Evolutionary conservation across 2,329 filamentous ascomycete species (phyloP).

Genomic region (Paecilomyces fulvus): DNA sequence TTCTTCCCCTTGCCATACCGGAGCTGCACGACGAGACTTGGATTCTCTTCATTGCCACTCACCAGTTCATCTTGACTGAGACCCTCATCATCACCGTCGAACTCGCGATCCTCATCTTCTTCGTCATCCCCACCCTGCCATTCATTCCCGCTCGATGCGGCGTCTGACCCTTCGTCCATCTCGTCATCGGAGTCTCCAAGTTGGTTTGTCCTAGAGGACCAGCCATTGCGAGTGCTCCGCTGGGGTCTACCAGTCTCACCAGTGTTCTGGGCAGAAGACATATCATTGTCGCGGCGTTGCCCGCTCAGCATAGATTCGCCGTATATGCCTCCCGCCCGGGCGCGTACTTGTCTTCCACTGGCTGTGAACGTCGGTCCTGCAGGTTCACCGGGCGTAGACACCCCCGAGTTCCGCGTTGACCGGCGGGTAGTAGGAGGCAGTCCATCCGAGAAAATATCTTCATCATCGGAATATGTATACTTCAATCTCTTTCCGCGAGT

Average conservation of each 20-base stretch:
- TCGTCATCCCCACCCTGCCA: conserved; percentile 61
- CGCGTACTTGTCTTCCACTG: conserved; percentile 72
- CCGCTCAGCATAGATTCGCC: conserved; percentile 49
- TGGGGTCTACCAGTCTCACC: conserved; percentile 31
- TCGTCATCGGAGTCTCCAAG: conserved; percentile 46
- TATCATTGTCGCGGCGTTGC: conserved; percentile 39
- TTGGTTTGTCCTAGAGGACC: background rate
- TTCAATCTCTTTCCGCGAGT: conserved; percentile 93
- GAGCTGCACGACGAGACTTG: conserved; percentile 68
- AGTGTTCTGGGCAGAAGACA: conserved; percentile 37
- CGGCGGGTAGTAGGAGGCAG: conserved; percentile 53
- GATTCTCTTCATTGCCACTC: conserved; percentile 41
- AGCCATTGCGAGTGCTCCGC: conserved; percentile 22
- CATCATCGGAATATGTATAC: conserved; percentile 91
- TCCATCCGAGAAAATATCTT: conserved; percentile 58
- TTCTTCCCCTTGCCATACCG: conserved; percentile 30
- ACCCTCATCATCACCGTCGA: conserved; percentile 46
- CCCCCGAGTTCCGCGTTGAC: conserved; percentile 60
- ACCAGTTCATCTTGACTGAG: conserved; percentile 38
- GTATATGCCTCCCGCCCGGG: conserved; percentile 46
- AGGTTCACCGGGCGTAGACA: conserved; percentile 63
- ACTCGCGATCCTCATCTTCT: conserved; percentile 60
- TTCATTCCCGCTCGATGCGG: conserved; percentile 50
- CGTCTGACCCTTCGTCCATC: conserved; percentile 59
- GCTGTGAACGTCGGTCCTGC: conserved; percentile 62